phyloP scores from a whole-genome alignment of 495 filamentous ascomycete genomes.

The Glonium stellatum region DNA sequence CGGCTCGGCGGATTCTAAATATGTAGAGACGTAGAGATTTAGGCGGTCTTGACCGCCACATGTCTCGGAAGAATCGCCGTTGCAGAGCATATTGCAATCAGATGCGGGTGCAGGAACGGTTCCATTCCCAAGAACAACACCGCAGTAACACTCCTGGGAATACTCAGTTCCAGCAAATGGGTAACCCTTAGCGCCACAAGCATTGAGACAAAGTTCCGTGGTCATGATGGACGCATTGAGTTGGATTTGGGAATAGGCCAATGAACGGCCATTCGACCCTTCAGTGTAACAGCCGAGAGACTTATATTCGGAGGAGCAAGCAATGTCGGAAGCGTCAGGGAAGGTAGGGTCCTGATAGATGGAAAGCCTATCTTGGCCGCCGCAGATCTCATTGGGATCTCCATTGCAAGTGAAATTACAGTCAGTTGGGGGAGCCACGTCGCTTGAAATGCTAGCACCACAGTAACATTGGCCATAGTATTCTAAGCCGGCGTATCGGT shows the following conservation, averaged over 20 bases:
- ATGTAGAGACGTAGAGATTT: constrained; percentile 16
- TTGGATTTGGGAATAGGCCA: constrained; percentile 38
- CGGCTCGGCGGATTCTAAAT: constrained; percentile 5
- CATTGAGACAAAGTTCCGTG: constrained; percentile 32
- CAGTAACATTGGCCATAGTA: constrained; percentile 52
- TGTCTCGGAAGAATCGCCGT: constrained; percentile 23
- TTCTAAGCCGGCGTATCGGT: constrained; percentile 49
- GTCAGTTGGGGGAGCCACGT: constrained; percentile 31
- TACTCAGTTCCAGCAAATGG: constrained; percentile 48
- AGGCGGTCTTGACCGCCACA: constrained; percentile 27
- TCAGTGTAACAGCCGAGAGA: constrained; percentile 54
- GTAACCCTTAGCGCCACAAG: constrained; percentile 30
- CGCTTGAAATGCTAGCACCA: constrained; percentile 38
- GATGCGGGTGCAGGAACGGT: constrained; percentile 32
- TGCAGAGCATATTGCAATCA: constrained; percentile 23
- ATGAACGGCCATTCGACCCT: constrained; percentile 43
- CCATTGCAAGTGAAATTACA: constrained; percentile 46
- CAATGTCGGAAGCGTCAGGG: constrained; percentile 35
- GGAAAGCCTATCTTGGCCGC: constrained; percentile 42
- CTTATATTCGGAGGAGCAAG: constrained; percentile 40
- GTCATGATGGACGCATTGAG: constrained; percentile 37
- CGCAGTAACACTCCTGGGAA: constrained; percentile 38
- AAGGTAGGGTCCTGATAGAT: constrained; percentile 50
- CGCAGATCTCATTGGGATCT: constrained; percentile 42
- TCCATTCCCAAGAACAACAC: constrained; percentile 44